Percentiles rank a stretch among this genome's conserved stretches.
These are phyloP conservation scores for Myochromella boudieri DNA, from an alignment of 768 basidiomycete genomes.

Conservation along the genomic window DNA sequence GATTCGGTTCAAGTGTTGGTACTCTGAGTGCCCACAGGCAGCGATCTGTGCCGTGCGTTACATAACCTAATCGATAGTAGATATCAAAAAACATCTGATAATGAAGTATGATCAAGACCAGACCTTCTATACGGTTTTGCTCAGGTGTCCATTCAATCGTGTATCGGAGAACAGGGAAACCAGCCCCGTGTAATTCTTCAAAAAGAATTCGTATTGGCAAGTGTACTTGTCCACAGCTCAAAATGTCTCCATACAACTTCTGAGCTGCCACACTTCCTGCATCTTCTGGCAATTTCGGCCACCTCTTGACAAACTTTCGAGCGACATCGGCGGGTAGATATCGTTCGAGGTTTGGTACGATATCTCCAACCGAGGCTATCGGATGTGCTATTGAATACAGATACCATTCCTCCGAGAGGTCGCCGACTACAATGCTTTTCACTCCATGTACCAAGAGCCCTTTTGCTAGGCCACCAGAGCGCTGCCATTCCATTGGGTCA, in stretches of 20 bases:
- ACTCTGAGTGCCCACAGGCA: conserved; percentile 59
- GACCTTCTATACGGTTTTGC: conserved; percentile 54
- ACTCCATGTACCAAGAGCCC: conserved; percentile 58
- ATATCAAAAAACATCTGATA: background rate
- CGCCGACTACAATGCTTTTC: conserved; percentile 62
- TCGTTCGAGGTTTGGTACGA: conserved; percentile 55
- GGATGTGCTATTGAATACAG: conserved; percentile 73
- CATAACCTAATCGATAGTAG: conserved; percentile 44
- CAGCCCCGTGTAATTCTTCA: conserved; percentile 52
- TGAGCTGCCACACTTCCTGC: conserved; percentile 42
- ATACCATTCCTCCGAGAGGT: conserved; percentile 76
- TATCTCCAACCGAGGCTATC: conserved; percentile 46
- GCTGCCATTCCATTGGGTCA: conserved; percentile 70
- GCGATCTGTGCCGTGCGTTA: conserved; percentile 71
- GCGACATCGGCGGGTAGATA: conserved; percentile 58
- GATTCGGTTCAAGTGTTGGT: conserved; percentile 43
- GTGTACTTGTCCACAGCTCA: conserved; percentile 65
- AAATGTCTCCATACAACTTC: conserved; percentile 56
- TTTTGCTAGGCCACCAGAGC: conserved; percentile 54
- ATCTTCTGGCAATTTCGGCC: conserved; percentile 37
- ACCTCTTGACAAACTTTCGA: conserved; percentile 42
- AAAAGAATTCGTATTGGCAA: conserved; percentile 63
- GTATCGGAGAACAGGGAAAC: conserved; percentile 69
- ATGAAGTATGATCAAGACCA: conserved; percentile 3
- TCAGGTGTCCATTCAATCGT: conserved; percentile 70